phyloP scores from a whole-genome alignment of 148 eudicot species.

The Agrostemma githago region DNA sequence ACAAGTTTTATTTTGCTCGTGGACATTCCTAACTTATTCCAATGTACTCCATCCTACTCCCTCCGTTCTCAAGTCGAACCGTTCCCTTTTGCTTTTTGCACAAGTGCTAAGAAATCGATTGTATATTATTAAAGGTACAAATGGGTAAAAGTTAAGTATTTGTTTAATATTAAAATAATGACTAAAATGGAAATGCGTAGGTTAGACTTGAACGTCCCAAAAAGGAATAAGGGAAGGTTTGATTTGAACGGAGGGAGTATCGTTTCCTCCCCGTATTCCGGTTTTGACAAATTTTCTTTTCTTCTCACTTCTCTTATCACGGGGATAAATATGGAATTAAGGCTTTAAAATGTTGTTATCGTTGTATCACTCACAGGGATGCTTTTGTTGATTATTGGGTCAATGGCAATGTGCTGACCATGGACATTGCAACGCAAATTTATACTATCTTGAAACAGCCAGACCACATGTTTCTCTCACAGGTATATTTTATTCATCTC shows the following conservation, averaged over 20 bases:
- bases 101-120: too few species aligned
- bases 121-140: too few species aligned
- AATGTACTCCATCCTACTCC: not conserved
- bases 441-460: conserved; percentile 77
- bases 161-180: too few species aligned
- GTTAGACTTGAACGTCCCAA: too few species aligned
- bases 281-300: not conserved
- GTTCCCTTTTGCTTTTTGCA: too few species aligned
- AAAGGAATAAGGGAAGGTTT: too few species aligned
- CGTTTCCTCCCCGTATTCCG: not conserved
- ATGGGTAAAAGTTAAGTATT: too few species aligned
- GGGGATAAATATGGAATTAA: not conserved
- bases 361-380: conserved; percentile 47
- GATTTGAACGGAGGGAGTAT: too few species aligned
- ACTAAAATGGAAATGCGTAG: too few species aligned
- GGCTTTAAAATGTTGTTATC: not conserved
- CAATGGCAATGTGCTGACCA: conserved; percentile 73
- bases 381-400: conserved; percentile 95
- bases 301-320: not conserved
- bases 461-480: conserved; percentile 51
- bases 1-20: not conserved
- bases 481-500: conserved; percentile 34
- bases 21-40: not conserved
- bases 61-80: too few species aligned
- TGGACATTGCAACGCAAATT: conserved; percentile 74